Evolutionary conservation across 352 stramenopile genomes (phyloP).

Genomic region (Pythium dissimile): DNA sequence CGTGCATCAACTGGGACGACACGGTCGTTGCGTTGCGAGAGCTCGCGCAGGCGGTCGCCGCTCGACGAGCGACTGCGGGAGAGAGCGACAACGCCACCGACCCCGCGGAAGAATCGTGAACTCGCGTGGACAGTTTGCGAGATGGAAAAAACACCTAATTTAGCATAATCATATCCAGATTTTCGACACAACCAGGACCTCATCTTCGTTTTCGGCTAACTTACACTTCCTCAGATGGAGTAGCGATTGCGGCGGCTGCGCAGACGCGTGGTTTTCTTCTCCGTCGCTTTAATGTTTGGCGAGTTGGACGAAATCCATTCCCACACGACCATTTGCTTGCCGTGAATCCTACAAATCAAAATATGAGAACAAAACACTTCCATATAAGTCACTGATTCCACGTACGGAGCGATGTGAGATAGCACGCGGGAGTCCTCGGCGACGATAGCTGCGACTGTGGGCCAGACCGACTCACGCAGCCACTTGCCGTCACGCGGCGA

Average conservation of each 20-base stretch:
- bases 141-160: slow-evolving; percentile 10
- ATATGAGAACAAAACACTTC: slow-evolving; percentile 2
- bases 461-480: slow-evolving; percentile 55
- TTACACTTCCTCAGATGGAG: slow-evolving; percentile 21
- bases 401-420: slow-evolving; percentile 41
- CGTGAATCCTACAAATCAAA: slow-evolving; percentile 15
- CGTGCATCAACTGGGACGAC: slow-evolving; percentile 84
- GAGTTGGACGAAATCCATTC: slow-evolving; percentile 59
- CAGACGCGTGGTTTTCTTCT: slow-evolving; percentile 6
- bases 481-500: slow-evolving; percentile 43
- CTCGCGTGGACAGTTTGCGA: background rate
- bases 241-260: slow-evolving; percentile 21
- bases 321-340: slow-evolving; percentile 48
- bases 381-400: too few species aligned
- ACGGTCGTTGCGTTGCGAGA: slow-evolving; percentile 61
- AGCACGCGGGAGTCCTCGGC: slow-evolving; percentile 54
- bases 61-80: slow-evolving; percentile 28
- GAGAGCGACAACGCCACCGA: background rate
- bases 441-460: slow-evolving; percentile 47
- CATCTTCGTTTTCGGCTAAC: too few species aligned
- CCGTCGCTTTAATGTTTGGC: slow-evolving; percentile 20
- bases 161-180: slow-evolving; percentile 18
- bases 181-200: too few species aligned
- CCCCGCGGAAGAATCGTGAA: slow-evolving; percentile 1
- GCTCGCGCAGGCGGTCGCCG: slow-evolving; percentile 50